Conservation (phyloP, 495 filamentous ascomycete genomes). For the Penicillium robsamsonii region DNA sequence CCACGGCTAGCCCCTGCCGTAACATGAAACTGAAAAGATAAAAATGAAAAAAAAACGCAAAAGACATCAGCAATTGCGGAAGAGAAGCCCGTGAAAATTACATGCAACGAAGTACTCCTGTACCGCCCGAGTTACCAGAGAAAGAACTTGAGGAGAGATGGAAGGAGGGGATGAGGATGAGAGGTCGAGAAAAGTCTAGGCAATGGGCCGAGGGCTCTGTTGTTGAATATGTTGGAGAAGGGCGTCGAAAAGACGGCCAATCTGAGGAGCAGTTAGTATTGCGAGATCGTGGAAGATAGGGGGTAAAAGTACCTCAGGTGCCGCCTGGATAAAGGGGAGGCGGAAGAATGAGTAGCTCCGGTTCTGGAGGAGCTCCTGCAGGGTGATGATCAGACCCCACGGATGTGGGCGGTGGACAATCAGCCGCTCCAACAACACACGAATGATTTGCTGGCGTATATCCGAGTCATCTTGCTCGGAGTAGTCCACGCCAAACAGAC, state of each 20-base stretch:
- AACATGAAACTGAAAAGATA: constrained; percentile 28
- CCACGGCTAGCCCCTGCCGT: constrained; percentile 28
- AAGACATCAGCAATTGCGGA: constrained; percentile 13
- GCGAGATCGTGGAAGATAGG: neutral
- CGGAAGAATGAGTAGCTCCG: constrained; percentile 86
- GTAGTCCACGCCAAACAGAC: constrained; percentile 78
- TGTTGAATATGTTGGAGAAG: constrained; percentile 52
- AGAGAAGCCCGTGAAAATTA: constrained; percentile 31
- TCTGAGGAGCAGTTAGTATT: constrained; percentile 30
- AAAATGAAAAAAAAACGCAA: constrained; percentile 12
- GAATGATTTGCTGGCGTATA: constrained; percentile 84
- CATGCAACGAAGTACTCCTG: constrained; percentile 21
- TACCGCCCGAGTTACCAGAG: constrained; percentile 18
- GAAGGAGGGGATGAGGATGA: constrained; percentile 9
- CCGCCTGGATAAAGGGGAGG: constrained; percentile 83
- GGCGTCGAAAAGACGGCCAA: constrained; percentile 50
- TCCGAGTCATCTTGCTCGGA: constrained; percentile 76
- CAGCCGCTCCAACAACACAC: constrained; percentile 81
- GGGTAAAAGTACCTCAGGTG: constrained; percentile 65
- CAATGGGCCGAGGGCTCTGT: constrained; percentile 45
- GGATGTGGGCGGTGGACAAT: constrained; percentile 91
- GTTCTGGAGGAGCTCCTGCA: constrained; percentile 89
- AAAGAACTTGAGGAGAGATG: constrained; percentile 16
- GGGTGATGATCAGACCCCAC: constrained; percentile 90
- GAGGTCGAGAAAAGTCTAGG: constrained; percentile 28